Evolutionary conservation across 73 alveolate genomes (phyloP), one percentile per base, ranked within the genome.

Genomic region (Paramecium tetraurelia): DNA sequence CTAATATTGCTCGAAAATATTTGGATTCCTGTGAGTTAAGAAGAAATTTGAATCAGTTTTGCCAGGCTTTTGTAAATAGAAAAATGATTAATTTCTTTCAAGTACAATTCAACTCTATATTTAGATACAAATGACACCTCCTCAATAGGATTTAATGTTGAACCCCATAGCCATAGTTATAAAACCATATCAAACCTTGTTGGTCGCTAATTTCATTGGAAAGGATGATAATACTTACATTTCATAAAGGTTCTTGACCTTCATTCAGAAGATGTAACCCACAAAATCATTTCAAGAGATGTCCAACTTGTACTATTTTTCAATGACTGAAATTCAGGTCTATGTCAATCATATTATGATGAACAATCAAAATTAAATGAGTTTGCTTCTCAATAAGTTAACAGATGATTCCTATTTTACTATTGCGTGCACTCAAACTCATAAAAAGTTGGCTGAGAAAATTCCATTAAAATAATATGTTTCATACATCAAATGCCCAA

Each of bases 271-370:
- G n/a, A 72, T 72, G 57, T 27, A 20, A 36, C 57, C 57, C 0
- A 72, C 86, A 0, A 33, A 36, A 40, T 72, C 86, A 72, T 72
- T 72, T 38, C 40, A 35, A 38, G 86, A 72, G 35, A 36, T 72
- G 36, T 72, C 86, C n/a, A 72, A 36, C 5, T 36, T 72, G n/a
- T 38, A 72, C 12, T 21, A 72, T 38, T 36, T 72, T 22, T 40
- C 86, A 18, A 72, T 72, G 86, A 33, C 27, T 35, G 86, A 72
- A n/a, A 72, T 72, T 36, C 38, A 72, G 38, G 59, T 40, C 7
- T 72, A 36, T 35, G 86, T 72, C 6, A 72, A 72, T 36, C 86
- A 72, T 38, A 72, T 72, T 9, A 36, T 72, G 59, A 72, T 72
- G 63, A 72, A 40, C 18, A 72, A 72, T 72, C 6, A 14, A 72